Evolutionary conservation across 176 grass and related monocot genomes (phyloP), one percentile per base, ranked within the genome.

Genomic region (Urochloa ruziziensis): DNA sequence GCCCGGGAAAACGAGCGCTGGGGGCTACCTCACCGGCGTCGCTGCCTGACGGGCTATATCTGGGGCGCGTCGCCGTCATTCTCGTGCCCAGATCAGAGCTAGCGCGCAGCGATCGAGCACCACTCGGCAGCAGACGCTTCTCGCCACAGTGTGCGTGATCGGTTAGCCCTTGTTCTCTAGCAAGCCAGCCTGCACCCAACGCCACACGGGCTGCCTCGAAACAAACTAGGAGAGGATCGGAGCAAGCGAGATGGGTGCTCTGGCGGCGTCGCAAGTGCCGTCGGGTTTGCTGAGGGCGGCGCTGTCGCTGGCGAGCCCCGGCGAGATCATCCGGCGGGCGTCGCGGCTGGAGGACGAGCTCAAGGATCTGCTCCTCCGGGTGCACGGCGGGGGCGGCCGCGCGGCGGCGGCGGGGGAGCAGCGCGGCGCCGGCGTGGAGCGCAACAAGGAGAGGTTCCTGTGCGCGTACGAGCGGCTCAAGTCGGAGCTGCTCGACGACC

Each of bases 381-480:
- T 54, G 80, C 59, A 63, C 80, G 73, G 73, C 64, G 52, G 23
- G 56, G 73, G 73, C 64, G 30, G 23, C 10, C n/a, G n/a, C n/a
- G n/a, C n/a, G n/a, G n/a, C n/a, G n/a, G 0, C 30, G 24, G 18
- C 52, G 14, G 37, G 12, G 25, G 12, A 64, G 73, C 56, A 62
- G 56, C 40, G 0, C 5, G 36, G 48, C 58, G 74, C 32, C 29
- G 62, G 2, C 18, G 30, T 21, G 71, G 29, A 82, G 86, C 18
- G 28, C 5, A 83, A 34, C 34, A 58, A 60, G 74, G 86, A 79
- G 27, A 61, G 81, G 74, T 88, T 88, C 81, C 57, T 88, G 74
- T 81, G 67, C 46, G 86, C 81, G 47, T 84, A 88, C 86, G 86
- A 88, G 86, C 74, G 86, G 74, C 86, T 88, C 86, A 88, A 88